A percentile compares a stretch with the other conserved stretches of the same genome.
Evolutionary conservation across 1,284 basidiomycete species (phyloP).

Genomic region (Cryptococcus wingfieldii): DNA sequence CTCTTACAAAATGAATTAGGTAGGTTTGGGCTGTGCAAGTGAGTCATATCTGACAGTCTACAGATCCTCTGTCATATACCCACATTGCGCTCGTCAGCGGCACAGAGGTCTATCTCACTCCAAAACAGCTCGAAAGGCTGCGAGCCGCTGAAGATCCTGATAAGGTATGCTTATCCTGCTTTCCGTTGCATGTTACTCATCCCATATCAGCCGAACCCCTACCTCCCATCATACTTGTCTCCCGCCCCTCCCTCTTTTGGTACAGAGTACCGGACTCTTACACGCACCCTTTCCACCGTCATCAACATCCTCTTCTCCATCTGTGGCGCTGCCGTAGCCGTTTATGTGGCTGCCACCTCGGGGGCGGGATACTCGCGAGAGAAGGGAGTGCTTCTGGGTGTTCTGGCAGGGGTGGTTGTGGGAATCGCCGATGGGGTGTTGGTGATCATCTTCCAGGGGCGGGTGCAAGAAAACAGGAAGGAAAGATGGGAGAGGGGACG

Average conservation of each 20-base stretch:
- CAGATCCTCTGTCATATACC: slow-evolving; percentile 31
- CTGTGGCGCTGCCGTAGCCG: slow-evolving; percentile 34
- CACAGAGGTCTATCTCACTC: slow-evolving; percentile 36
- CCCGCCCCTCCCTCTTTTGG: slow-evolving; percentile 25
- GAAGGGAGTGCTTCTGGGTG: slow-evolving; percentile 26
- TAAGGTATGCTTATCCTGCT: slow-evolving; percentile 15
- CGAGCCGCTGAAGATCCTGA: slow-evolving; percentile 14
- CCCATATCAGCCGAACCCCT: slow-evolving; percentile 27
- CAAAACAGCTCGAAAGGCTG: slow-evolving; percentile 22
- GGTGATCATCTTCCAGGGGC: slow-evolving; percentile 25
- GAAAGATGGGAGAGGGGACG: slow-evolving; percentile 12
- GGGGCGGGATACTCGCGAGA: slow-evolving; percentile 35
- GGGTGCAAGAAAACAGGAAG: slow-evolving; percentile 17
- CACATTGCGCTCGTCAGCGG: slow-evolving; percentile 37
- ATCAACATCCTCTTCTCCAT: slow-evolving; percentile 44
- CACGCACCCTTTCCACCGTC: slow-evolving; percentile 28
- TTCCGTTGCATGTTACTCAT: neutral
- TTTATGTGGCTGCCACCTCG: slow-evolving; percentile 30
- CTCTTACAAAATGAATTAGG: neutral
- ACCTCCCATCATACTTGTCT: slow-evolving; percentile 36
- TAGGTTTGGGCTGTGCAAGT: neutral
- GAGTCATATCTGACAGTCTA: neutral
- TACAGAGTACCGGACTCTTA: slow-evolving; percentile 29
- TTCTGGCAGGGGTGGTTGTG: slow-evolving; percentile 34
- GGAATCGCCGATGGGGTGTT: slow-evolving; percentile 35